Base-by-base conservation (phyloP, 2,329 filamentous ascomycete species). In the Neurospora sp. region DNA sequence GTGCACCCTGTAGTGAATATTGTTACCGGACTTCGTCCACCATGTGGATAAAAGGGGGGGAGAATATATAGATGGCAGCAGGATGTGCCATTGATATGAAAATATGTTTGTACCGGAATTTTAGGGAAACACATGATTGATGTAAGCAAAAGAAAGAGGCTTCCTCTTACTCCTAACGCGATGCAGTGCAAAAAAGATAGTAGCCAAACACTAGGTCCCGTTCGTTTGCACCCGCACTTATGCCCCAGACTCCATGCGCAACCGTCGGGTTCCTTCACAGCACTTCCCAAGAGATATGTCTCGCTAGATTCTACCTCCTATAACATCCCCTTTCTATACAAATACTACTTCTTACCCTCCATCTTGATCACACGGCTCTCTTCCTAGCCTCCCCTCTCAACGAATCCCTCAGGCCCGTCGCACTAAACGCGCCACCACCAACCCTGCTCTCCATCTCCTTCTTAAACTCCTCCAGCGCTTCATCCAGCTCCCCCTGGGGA, bases 401-500 rank as follows among this genome's bases (percentile, higher is more conserved):
- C 66, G 71, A 66, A 11, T 69, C 28, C 38, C 19, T 67, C 15
- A 62, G 4, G 6, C 52, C 52, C 28, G 52, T 62, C 28, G 52
- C 52, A 62, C 52, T 62, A 36, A 62, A 62, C 52, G 52, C 52
- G 75, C 79, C 80, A 78, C 84, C 74, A 83, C 85, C 77, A 36
- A 62, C 23, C 33, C 52, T 62, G 52, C 12, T 62, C 12, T 92
- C 89, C 40, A 97, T 86, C 79, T 97, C 93, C 5, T 82, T 83
- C 76, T 84, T 88, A 68, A 97, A 85, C 81, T 97, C 92, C 43
- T 86, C 83, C 10, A 96, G 86, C 37, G 91, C 91, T 76, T 96
- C 92, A 70, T 92, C 89, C 67, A 96, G 84, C 75, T 96, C 93
- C 37, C 83, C 83, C 69, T 89, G 88, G 0, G 89, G 89, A 77